phyloP scores from a whole-genome alignment of 164 flowering plant genomes.

The Euptelea pleiosperma region DNA sequence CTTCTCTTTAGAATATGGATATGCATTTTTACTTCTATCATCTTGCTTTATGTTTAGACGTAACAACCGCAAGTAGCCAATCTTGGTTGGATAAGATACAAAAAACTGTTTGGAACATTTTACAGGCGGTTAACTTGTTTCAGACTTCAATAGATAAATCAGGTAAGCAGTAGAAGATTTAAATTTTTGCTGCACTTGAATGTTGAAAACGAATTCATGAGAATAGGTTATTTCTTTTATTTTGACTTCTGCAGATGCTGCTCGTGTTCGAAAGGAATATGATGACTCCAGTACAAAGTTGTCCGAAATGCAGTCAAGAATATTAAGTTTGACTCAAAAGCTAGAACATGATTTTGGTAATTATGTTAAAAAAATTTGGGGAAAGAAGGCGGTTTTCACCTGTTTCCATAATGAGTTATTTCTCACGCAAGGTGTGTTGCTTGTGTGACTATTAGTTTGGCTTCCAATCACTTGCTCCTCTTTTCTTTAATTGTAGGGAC shows the following conservation, averaged over 20 bases:
- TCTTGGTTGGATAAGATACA: conserved; percentile 93
- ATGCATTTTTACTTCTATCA: conserved; percentile 4
- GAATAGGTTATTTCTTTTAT: conserved; percentile 1
- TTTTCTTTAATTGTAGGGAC: conserved; percentile 59
- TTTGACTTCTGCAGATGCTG: conserved; percentile 61
- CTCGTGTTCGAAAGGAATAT: conserved; percentile 81
- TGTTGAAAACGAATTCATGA: neutral
- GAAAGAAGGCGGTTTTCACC: neutral
- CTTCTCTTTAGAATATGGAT: neutral
- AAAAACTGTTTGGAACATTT: conserved; percentile 55
- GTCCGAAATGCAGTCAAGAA: conserved; percentile 80
- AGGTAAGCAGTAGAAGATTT: conserved; percentile 31
- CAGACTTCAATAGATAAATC: conserved; percentile 72
- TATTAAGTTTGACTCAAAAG: conserved; percentile 72
- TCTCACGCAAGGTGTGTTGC: no score
- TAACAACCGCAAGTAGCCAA: conserved; percentile 36
- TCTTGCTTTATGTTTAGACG: conserved; percentile 29
- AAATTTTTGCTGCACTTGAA: conserved; percentile 5
- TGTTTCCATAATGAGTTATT: no score
- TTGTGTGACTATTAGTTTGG: no score
- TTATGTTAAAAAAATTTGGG: conserved; percentile 16
- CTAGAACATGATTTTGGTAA: conserved; percentile 83
- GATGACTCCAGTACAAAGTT: conserved; percentile 77
- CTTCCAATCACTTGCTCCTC: conserved; percentile 9
- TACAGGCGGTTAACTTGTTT: conserved; percentile 69